A percentile compares a stretch with the other conserved stretches of the same genome.
These are phyloP conservation scores for Pulveroboletus sp. DNA, from an alignment of 768 basidiomycete genomes.

Conservation along the genomic window DNA sequence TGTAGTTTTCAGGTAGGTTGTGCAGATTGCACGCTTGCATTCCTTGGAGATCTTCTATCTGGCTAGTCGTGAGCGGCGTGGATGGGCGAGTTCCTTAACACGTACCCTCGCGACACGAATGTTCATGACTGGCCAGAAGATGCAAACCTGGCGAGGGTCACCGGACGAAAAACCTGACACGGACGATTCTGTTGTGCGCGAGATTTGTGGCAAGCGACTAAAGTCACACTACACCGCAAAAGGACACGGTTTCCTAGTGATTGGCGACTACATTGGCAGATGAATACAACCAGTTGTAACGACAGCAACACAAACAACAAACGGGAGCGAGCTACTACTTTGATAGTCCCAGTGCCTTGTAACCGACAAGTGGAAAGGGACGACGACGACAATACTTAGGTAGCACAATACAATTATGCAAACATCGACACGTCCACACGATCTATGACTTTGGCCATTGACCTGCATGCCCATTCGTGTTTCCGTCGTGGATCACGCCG, in stretches of 20 bases:
- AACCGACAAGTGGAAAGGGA: background rate
- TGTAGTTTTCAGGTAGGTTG: conserved; percentile 91
- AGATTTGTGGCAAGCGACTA: background rate
- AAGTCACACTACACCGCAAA: conserved; percentile 8
- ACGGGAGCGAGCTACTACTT: conserved; percentile 1
- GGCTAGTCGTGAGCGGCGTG: conserved; percentile 16
- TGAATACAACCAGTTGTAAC: conserved; percentile 23
- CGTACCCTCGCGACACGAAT: conserved; percentile 29
- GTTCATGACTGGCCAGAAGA: conserved; percentile 20
- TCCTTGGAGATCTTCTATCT: conserved; percentile 84
- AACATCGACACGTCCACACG: background rate
- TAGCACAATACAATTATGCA: conserved; percentile 8
- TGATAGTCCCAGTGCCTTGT: conserved; percentile 12
- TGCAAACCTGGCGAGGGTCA: background rate
- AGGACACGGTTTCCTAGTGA: conserved; percentile 7
- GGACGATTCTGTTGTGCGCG: background rate
- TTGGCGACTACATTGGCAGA: conserved; percentile 18
- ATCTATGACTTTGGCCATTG: conserved; percentile 25
- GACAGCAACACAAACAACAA: conserved; percentile 18
- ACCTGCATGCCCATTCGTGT: conserved; percentile 18
- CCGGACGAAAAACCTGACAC: background rate
- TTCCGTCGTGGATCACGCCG: conserved; percentile 19
- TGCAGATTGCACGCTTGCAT: conserved; percentile 95
- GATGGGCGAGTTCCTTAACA: background rate
- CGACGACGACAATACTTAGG: conserved; percentile 7